Conservation (phyloP, 768 basidiomycete species). For the Serendipita sp. region DNA sequence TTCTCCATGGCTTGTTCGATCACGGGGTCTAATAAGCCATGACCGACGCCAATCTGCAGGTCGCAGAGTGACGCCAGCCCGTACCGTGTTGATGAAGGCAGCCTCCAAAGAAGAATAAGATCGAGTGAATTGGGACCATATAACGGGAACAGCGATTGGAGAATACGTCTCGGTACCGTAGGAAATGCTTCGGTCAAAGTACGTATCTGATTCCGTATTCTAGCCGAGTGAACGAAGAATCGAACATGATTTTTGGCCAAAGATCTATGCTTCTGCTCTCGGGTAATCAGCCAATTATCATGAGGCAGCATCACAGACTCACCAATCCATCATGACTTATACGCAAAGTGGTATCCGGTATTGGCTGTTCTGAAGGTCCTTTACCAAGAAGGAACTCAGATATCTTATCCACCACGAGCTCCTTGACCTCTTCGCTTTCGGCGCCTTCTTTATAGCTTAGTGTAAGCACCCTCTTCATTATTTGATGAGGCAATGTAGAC, state of each 20-base stretch:
- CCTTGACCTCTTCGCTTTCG: background rate
- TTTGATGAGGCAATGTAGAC: background rate
- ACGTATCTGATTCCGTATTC: constrained; percentile 22
- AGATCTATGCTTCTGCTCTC: background rate
- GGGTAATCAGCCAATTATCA: no score
- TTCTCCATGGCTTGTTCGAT: constrained; percentile 43
- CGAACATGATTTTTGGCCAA: background rate
- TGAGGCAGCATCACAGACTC: background rate
- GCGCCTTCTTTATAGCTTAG: background rate
- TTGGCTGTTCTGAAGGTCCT: background rate
- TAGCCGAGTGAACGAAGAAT: constrained; percentile 15
- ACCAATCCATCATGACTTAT: background rate
- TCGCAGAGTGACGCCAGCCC: constrained; percentile 49
- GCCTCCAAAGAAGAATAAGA: constrained; percentile 60
- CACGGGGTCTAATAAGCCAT: constrained; percentile 46
- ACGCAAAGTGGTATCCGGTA: background rate
- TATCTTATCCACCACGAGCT: background rate
- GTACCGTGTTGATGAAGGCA: constrained; percentile 39
- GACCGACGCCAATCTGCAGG: constrained; percentile 48
- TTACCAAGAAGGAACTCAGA: background rate
- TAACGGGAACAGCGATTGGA: constrained; percentile 60
- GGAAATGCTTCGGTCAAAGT: constrained; percentile 22
- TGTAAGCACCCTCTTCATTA: background rate
- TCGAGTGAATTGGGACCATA: constrained; percentile 61
- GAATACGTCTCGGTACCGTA: constrained; percentile 37